Percentiles rank a stretch among this genome's conserved stretches.
These are phyloP conservation scores for Nicotiana attenuata DNA, from an alignment of 257 asterid species.

Conservation along the genomic window DNA sequence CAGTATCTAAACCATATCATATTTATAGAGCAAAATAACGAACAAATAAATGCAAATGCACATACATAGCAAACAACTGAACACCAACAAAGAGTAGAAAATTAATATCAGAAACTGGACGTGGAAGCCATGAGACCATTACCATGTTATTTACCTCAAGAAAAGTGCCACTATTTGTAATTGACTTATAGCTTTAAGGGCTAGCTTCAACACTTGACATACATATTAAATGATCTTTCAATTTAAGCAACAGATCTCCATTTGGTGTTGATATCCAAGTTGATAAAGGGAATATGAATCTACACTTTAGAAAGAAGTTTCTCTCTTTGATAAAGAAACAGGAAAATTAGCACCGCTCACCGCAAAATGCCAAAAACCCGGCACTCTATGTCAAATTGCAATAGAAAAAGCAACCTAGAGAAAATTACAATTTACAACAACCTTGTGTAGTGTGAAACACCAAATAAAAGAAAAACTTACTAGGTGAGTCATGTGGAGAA, in stretches of 20 bases:
- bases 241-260: not conserved
- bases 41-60: not conserved
- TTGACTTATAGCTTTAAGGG: not conserved
- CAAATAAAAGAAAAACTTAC: too few species aligned
- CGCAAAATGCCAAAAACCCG: not conserved
- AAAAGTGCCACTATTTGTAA: not conserved
- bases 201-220: not conserved
- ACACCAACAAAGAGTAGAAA: not conserved
- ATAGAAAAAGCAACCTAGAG: not conserved
- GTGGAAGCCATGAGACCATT: not conserved
- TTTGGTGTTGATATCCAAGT: not conserved
- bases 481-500: too few species aligned
- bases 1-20: not conserved
- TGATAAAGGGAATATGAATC: not conserved
- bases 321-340: not conserved
- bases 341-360: not conserved
- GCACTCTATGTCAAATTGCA: not conserved
- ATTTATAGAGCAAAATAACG: too few species aligned
- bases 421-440: slow-evolving; percentile 5
- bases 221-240: not conserved
- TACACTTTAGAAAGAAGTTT: not conserved
- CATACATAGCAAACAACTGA: not conserved
- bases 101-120: not conserved
- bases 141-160: not conserved
- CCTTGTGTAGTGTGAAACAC: too few species aligned